Evolutionary conservation across 306 rosid genomes (phyloP).

Genomic region (Quercus alba): DNA sequence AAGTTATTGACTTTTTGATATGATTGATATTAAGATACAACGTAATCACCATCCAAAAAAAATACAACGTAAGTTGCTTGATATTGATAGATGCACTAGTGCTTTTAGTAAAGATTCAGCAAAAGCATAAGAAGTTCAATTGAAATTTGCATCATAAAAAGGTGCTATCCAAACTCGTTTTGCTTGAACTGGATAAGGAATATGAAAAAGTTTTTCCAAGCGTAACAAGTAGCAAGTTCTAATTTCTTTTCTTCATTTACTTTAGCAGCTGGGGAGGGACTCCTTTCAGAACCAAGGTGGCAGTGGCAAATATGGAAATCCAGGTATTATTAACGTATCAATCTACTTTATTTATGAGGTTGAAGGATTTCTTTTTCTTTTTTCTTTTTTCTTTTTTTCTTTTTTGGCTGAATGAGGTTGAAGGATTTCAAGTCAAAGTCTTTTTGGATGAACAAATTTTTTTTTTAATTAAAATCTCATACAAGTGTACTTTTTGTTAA

Average conservation of each 20-base stretch:
- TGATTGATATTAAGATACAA: neutral
- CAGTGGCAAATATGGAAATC: constrained; percentile 16
- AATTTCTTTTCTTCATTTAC: neutral
- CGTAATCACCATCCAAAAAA: neutral
- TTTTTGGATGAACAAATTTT: neutral
- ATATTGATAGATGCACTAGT: neutral
- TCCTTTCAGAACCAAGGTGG: constrained; percentile 6
- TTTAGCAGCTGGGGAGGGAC: constrained; percentile 33
- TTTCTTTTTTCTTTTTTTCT: no score
- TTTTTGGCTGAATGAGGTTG: no score
- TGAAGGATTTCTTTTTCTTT: no score
- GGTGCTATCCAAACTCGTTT: neutral
- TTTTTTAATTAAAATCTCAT: no score
- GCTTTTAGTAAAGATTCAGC: neutral
- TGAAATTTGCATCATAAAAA: neutral
- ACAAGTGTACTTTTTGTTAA: no score
- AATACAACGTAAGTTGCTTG: neutral
- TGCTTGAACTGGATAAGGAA: neutral
- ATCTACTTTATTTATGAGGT: no score
- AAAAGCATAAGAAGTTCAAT: neutral
- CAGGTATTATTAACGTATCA: constrained; percentile 11
- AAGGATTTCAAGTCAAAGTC: neutral
- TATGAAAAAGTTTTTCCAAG: neutral
- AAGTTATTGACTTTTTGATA: neutral
- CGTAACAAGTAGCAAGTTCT: neutral